These are phyloP conservation scores for Capsicum chinense DNA, from an alignment of 257 asterid species.

Conservation along the genomic window DNA sequence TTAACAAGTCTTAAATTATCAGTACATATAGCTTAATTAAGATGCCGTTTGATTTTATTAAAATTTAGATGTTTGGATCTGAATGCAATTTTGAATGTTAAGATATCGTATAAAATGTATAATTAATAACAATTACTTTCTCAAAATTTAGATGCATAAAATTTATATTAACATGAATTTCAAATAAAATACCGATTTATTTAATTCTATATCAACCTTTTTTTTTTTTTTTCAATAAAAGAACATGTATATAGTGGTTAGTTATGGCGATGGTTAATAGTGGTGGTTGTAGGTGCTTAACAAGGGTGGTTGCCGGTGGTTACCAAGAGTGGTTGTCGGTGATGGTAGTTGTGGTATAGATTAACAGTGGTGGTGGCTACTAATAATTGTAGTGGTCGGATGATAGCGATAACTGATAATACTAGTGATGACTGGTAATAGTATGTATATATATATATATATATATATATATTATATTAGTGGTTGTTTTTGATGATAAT, in stretches of 20 bases:
- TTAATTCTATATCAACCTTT: background rate
- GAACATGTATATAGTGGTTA: background rate
- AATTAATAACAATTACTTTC: background rate
- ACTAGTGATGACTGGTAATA: background rate
- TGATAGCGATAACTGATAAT: background rate
- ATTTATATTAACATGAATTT: background rate
- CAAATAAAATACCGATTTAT: background rate
- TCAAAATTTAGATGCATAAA: background rate
- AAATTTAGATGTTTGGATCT: background rate
- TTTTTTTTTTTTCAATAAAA: too few species aligned
- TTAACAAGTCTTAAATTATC: background rate
- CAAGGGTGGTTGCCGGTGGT: too few species aligned
- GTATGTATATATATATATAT: background rate
- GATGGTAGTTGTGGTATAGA: background rate
- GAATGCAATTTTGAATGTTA: background rate
- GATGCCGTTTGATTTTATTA: background rate
- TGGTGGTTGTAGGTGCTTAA: too few species aligned
- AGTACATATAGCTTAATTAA: background rate
- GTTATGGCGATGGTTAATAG: too few species aligned
- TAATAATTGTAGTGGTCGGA: background rate
- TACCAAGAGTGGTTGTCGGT: background rate
- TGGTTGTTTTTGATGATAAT: background rate
- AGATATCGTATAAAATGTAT: background rate
- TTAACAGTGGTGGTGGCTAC: background rate
- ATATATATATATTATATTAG: too few species aligned